Percentiles rank a stretch among this genome's conserved stretches.
These are phyloP conservation scores for Fusarium agapanthi DNA, from an alignment of 2,329 filamentous ascomycete species.

Conservation along the genomic window DNA sequence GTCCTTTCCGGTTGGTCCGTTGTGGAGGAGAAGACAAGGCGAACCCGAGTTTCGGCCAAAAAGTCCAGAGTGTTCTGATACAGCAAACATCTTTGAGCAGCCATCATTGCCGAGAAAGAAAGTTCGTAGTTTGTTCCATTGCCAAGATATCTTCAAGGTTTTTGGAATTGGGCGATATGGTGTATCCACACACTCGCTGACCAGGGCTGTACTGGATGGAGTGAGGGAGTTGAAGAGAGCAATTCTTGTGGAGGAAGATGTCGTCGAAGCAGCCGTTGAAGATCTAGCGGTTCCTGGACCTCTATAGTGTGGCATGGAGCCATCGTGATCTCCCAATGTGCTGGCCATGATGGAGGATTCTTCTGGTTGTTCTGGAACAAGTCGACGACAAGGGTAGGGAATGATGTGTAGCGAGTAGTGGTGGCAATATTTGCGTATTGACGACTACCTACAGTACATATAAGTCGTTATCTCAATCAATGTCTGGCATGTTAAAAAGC, in stretches of 20 bases:
- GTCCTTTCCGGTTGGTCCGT: constrained; percentile 25
- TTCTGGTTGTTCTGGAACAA: background rate
- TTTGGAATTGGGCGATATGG: constrained; percentile 25
- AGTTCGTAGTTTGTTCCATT: constrained; percentile 31
- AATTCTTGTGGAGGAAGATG: constrained; percentile 24
- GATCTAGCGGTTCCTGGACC: constrained; percentile 20
- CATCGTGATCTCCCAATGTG: constrained; percentile 10
- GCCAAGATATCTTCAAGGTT: constrained; percentile 30
- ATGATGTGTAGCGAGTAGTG: background rate
- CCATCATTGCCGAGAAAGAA: constrained; percentile 28
- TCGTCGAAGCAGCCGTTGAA: constrained; percentile 26
- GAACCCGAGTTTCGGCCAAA: constrained; percentile 15
- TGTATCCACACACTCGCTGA: constrained; percentile 23
- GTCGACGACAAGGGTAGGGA: background rate
- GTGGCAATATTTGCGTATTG: background rate
- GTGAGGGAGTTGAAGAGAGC: constrained; percentile 29
- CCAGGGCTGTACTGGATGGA: constrained; percentile 28
- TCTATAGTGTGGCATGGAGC: constrained; percentile 7
- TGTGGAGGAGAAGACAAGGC: constrained; percentile 29
- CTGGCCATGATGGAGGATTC: constrained; percentile 12
- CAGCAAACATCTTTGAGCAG: constrained; percentile 29
- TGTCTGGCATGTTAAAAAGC: background rate
- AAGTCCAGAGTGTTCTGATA: constrained; percentile 30
- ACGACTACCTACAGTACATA: background rate
- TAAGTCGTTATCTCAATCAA: constrained; percentile 1